These are phyloP conservation scores for Epichloe typhina DNA, from an alignment of 2,329 filamentous ascomycete genomes.

Conservation along the genomic window DNA sequence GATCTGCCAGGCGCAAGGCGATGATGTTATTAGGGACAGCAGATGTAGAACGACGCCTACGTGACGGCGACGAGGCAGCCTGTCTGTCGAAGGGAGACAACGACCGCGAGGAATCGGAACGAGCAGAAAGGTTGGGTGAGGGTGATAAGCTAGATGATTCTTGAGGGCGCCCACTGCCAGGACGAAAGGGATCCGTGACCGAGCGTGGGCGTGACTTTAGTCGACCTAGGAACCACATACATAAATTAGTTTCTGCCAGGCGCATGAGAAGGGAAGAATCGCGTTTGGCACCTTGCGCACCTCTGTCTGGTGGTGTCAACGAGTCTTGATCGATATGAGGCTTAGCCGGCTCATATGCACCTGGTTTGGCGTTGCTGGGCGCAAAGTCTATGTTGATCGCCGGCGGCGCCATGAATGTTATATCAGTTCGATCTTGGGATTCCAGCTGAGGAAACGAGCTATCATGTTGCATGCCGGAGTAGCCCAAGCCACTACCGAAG, in stretches of 20 bases:
- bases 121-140: slow-evolving; percentile 30
- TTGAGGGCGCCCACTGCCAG: slow-evolving; percentile 28
- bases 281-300: slow-evolving; percentile 25
- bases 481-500: slow-evolving; percentile 18
- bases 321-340: slow-evolving; percentile 60
- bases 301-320: slow-evolving; percentile 66
- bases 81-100: slow-evolving; percentile 46
- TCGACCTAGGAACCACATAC: slow-evolving; percentile 23
- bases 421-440: slow-evolving; percentile 38
- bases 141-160: slow-evolving; percentile 34
- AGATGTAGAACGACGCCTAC: slow-evolving; percentile 48
- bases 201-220: slow-evolving; percentile 37
- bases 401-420: slow-evolving; percentile 75
- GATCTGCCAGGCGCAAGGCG: slow-evolving; percentile 83
- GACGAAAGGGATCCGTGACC: slow-evolving; percentile 47
- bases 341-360: slow-evolving; percentile 37
- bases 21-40: slow-evolving; percentile 52
- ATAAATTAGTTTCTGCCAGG: neutral
- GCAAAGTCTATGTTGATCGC: slow-evolving; percentile 92
- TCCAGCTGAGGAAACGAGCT: slow-evolving; percentile 42
- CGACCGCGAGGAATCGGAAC: slow-evolving; percentile 39
- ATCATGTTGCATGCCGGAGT: slow-evolving; percentile 25
- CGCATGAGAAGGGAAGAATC: neutral
- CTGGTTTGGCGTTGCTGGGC: slow-evolving; percentile 46
- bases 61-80: slow-evolving; percentile 21